These are phyloP conservation scores for Jackrogersella minutella DNA, from an alignment of 495 filamentous ascomycete genomes.

Conservation along the genomic window DNA sequence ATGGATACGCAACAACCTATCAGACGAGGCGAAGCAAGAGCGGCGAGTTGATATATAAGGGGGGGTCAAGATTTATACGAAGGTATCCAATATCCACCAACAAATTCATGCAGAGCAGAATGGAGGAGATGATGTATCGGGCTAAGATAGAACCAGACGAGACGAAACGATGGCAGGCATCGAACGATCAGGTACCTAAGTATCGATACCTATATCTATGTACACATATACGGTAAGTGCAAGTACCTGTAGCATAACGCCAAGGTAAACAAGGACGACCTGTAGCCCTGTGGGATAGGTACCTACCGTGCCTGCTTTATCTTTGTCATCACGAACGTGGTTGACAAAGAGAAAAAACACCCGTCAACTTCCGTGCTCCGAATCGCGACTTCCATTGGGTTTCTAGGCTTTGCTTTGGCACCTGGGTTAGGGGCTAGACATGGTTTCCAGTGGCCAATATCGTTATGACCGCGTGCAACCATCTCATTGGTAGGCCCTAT, in stretches of 20 bases:
- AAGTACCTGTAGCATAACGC: too few species aligned
- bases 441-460: constrained; percentile 10
- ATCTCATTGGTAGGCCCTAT: constrained; percentile 17
- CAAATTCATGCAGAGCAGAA: too few species aligned
- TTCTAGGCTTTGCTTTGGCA: constrained; percentile 4
- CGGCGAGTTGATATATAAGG: too few species aligned
- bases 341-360: background rate
- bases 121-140: background rate
- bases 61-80: too few species aligned
- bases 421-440: background rate
- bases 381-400: constrained; percentile 25
- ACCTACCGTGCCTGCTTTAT: background rate
- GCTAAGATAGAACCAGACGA: background rate
- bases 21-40: background rate
- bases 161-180: background rate
- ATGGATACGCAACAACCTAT: background rate
- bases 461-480: background rate
- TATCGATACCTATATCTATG: too few species aligned
- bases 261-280: too few species aligned
- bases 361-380: constrained; percentile 7
- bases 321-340: constrained; percentile 9
- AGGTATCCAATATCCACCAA: too few species aligned
- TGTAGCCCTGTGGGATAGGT: too few species aligned
- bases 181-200: background rate
- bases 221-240: too few species aligned